phyloP scores from a whole-genome alignment of 2,329 filamentous ascomycete genomes.

The Sporothrix phasma region DNA sequence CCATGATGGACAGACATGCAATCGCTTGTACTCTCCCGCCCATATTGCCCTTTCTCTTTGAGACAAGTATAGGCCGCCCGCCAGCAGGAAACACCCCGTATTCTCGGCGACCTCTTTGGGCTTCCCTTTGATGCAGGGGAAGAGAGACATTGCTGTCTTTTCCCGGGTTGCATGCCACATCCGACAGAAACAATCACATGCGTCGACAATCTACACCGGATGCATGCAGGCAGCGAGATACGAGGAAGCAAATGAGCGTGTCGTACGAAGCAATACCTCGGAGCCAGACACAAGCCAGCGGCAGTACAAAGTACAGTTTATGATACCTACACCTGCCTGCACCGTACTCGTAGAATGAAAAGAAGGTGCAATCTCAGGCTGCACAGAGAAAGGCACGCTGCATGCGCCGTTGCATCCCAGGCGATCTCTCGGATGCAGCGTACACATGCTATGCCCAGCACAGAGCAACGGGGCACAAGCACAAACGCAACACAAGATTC shows the following conservation, averaged over 20 bases:
- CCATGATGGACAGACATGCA: too few relatives aligned
- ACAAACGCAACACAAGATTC: too few relatives aligned
- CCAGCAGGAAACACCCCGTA: neutral
- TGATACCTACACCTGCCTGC: neutral
- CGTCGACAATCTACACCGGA: neutral
- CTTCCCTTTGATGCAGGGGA: neutral
- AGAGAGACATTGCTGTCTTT: too few relatives aligned
- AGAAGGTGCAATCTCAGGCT: neutral
- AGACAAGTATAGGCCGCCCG: neutral
- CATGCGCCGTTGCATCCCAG: neutral
- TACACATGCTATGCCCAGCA: too few relatives aligned
- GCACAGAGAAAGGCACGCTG: neutral
- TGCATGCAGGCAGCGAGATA: conserved; percentile 3
- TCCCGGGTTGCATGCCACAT: too few relatives aligned
- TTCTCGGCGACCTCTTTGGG: neutral
- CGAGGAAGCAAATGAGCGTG: neutral
- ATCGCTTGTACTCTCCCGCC: too few relatives aligned
- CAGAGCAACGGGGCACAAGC: neutral
- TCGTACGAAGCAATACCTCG: neutral
- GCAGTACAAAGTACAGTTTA: neutral
- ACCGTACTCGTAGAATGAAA: too few relatives aligned
- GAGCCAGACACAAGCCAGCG: neutral
- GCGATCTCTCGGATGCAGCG: neutral
- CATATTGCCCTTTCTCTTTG: neutral
- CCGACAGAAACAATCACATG: too few relatives aligned